Percentiles rank a stretch among this genome's conserved stretches.
These are phyloP conservation scores for Bauhinia variegata DNA, from an alignment of 306 rosid genomes.

Conservation along the genomic window DNA sequence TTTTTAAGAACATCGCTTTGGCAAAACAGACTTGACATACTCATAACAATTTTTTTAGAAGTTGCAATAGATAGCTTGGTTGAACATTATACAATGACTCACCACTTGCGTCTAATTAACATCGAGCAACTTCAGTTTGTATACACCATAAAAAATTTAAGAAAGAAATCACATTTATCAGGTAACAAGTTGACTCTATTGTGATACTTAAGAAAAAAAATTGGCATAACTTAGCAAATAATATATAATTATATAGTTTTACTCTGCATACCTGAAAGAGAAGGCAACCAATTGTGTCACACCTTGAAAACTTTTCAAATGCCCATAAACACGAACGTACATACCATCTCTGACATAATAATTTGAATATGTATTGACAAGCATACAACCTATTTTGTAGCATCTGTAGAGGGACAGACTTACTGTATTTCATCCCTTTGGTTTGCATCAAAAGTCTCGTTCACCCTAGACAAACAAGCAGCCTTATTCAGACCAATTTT, in stretches of 20 bases:
- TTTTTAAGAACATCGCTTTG: background rate
- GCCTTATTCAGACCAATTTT: conserved; percentile 9
- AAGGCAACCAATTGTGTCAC: conserved; percentile 50
- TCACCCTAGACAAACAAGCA: conserved; percentile 59
- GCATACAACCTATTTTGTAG: background rate
- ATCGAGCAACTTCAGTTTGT: background rate
- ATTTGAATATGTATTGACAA: conserved; percentile 1
- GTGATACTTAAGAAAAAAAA: too few relatives aligned
- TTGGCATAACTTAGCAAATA: background rate
- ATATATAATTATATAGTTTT: background rate
- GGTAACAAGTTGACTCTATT: background rate
- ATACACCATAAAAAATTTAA: conserved; percentile 2
- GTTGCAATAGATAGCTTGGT: conserved; percentile 6
- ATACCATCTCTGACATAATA: conserved; percentile 48
- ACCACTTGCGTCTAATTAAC: background rate
- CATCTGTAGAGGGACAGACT: conserved; percentile 33
- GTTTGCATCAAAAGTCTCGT: conserved; percentile 66
- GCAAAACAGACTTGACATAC: background rate
- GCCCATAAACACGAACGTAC: conserved; percentile 59
- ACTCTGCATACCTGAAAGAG: conserved; percentile 50
- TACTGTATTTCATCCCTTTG: conserved; percentile 83
- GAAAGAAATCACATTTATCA: conserved; percentile 20
- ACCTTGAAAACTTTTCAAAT: conserved; percentile 55
- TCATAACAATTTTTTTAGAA: background rate
- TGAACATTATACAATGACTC: background rate